Percentiles rank a stretch among this genome's conserved stretches.
Evolutionary conservation across 2,329 filamentous ascomycete genomes (phyloP).

Genomic region (Colletotrichum sp.): DNA sequence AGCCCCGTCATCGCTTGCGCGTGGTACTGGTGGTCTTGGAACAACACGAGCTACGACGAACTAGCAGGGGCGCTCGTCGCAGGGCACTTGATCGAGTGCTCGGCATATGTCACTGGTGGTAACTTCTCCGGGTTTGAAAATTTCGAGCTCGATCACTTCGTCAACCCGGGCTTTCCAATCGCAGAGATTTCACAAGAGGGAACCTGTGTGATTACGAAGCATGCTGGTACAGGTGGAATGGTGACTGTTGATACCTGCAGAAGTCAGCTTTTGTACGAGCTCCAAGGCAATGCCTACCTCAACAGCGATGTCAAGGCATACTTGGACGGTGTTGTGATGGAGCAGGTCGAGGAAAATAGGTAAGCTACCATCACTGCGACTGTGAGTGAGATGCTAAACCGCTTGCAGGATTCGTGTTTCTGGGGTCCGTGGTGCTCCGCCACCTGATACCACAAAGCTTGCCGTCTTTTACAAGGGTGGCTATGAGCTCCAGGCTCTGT

Average conservation of each 20-base stretch:
- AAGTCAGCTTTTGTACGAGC: conserved; percentile 53
- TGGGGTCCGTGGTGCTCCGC: conserved; percentile 28
- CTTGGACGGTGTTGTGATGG: conserved; percentile 37
- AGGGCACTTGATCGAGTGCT: background rate
- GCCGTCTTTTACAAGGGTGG: conserved; percentile 54
- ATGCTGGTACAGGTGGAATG: conserved; percentile 16
- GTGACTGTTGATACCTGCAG: conserved; percentile 39
- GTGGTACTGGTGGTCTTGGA: conserved; percentile 57
- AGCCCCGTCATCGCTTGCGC: conserved; percentile 55
- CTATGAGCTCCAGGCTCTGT: conserved; percentile 47
- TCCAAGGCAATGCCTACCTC: conserved; percentile 51
- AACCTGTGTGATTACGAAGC: background rate
- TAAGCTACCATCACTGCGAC: accelerated
- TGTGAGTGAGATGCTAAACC: background rate
- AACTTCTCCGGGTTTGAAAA: background rate
- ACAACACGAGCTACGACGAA: conserved; percentile 37
- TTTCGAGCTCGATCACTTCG: background rate
- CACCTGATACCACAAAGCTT: conserved; percentile 55
- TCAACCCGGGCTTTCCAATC: background rate
- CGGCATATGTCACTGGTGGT: background rate
- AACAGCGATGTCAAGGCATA: conserved; percentile 53
- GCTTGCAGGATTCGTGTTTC: background rate
- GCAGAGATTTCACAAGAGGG: background rate
- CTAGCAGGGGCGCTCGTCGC: background rate
- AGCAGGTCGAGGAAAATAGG: conserved; percentile 30